Base-by-base conservation (phyloP, 169 alveolate genomes). In the Besnoitia besnoiti region DNA sequence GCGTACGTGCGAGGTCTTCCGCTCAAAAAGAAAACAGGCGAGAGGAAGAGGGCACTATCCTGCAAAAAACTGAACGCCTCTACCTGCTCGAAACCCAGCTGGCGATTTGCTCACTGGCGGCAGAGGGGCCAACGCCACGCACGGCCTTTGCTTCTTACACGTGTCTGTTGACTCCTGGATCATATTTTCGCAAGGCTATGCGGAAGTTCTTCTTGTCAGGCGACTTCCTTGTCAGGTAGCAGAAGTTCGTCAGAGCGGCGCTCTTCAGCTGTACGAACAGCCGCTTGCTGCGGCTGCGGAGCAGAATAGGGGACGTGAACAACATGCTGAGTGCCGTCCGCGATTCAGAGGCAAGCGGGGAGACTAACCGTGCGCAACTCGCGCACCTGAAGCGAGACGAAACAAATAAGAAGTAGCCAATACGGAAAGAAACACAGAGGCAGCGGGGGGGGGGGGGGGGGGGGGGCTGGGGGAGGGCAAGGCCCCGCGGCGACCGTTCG, bases 111-210 rank as follows among this genome's bases (percentile, higher is more conserved):
- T n/a, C n/a, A n/a, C n/a, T n/a, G n/a, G n/a, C n/a, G n/a, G n/a
- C n/a, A n/a, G n/a, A n/a, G n/a, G n/a, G n/a, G n/a, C n/a, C n/a
- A n/a, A n/a, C n/a, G n/a, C n/a, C n/a, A n/a, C n/a, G n/a, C n/a
- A n/a, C n/a, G n/a, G n/a, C n/a, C n/a, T n/a, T n/a, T n/a, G n/a
- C n/a, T n/a, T n/a, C 98, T 92, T 55, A 97, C 98, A 97, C 97
- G 77, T 97, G 98, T 39, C 93, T 95, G 77, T 96, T 95, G 76
- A 95, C 97, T 35, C 96, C 94, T 30, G 98, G 98, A 91, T 97
- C 98, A 85, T 96, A 95, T 80, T 97, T 97, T 76, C 98, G 92
- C 46, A 97, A 94, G 30, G 97, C 97, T 89, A 97, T 90, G 73
- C 98, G 93, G 51, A 94, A 94, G 90, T 95, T 96, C 55, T 97